Percentiles rank a stretch among this genome's conserved stretches.
Evolutionary conservation across 2,329 filamentous ascomycete species (phyloP).

Genomic region (Cephalotrichum gorgonifer): DNA sequence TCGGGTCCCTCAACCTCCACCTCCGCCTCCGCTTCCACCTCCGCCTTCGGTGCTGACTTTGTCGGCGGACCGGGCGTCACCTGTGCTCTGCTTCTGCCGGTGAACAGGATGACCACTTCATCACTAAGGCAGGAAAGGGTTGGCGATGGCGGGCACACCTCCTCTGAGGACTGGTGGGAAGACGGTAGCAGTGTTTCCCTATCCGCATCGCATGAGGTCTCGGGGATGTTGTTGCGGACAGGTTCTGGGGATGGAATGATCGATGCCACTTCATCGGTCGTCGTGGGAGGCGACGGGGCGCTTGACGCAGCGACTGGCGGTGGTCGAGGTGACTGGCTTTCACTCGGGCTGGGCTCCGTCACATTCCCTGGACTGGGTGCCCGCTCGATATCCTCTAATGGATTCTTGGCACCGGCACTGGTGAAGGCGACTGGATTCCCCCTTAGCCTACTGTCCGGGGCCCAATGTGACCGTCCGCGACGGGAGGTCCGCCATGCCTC

Average conservation of each 20-base stretch:
- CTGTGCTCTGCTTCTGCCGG: conserved; percentile 32
- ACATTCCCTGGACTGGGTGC: too few species aligned
- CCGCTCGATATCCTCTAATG: conserved; percentile 26
- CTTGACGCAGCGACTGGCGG: background rate
- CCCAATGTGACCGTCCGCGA: conserved; percentile 24
- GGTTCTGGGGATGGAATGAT: background rate
- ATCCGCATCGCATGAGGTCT: background rate
- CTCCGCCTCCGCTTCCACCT: background rate
- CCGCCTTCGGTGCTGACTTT: background rate
- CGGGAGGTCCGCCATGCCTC: conserved; percentile 38
- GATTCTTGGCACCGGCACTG: conserved; percentile 41
- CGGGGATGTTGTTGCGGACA: background rate
- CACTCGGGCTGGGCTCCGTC: background rate
- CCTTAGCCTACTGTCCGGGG: conserved; percentile 30
- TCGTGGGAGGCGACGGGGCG: background rate
- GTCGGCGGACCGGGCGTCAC: conserved; percentile 6
- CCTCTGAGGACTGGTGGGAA: conserved; percentile 1
- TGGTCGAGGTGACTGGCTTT: background rate
- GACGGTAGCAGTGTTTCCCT: background rate
- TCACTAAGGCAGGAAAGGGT: conserved; percentile 3
- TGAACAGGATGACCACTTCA: conserved; percentile 62
- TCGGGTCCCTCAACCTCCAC: background rate
- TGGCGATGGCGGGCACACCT: background rate
- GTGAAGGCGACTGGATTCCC: conserved; percentile 40
- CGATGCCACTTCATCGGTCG: background rate